Conservation (phyloP, 306 rosid species). For the Fagus sylvatica region DNA sequence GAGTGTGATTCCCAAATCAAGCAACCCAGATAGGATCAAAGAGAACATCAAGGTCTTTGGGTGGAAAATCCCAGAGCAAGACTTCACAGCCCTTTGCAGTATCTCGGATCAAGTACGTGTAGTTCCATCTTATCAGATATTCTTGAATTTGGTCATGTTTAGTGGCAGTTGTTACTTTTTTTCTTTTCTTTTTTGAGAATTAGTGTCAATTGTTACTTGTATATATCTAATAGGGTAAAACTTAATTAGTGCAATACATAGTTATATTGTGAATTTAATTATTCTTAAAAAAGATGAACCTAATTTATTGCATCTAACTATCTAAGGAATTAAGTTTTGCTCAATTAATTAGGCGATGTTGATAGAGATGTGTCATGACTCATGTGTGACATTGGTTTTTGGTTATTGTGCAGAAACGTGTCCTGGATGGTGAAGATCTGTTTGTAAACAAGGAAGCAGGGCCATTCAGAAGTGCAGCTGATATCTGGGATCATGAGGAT, state of each 20-base stretch:
- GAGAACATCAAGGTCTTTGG: slow-evolving; percentile 45
- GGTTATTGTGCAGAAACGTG: slow-evolving; percentile 34
- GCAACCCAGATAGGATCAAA: slow-evolving; percentile 40
- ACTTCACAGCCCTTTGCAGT: slow-evolving; percentile 39
- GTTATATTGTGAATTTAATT: too few species aligned
- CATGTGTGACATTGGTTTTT: not conserved
- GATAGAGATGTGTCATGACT: not conserved
- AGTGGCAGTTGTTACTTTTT: not conserved
- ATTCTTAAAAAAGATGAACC: too few species aligned
- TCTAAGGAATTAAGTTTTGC: too few species aligned
- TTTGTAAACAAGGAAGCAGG: slow-evolving; percentile 45
- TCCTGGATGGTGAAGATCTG: slow-evolving; percentile 42
- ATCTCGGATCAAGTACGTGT: slow-evolving; percentile 36
- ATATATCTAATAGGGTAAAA: too few species aligned
- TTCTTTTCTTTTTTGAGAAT: too few species aligned
- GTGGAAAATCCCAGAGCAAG: slow-evolving; percentile 46
- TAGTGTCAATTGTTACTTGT: too few species aligned
- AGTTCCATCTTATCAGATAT: not conserved
- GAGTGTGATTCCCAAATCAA: slow-evolving; percentile 55
- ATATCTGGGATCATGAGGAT: slow-evolving; percentile 23
- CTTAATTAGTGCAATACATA: too few species aligned
- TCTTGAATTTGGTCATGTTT: not conserved
- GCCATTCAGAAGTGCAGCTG: slow-evolving; percentile 32
- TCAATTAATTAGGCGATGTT: not conserved
- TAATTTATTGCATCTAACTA: too few species aligned